Evolutionary conservation across 106 monocot species (phyloP).

Genomic region (Dioscorea alata): DNA sequence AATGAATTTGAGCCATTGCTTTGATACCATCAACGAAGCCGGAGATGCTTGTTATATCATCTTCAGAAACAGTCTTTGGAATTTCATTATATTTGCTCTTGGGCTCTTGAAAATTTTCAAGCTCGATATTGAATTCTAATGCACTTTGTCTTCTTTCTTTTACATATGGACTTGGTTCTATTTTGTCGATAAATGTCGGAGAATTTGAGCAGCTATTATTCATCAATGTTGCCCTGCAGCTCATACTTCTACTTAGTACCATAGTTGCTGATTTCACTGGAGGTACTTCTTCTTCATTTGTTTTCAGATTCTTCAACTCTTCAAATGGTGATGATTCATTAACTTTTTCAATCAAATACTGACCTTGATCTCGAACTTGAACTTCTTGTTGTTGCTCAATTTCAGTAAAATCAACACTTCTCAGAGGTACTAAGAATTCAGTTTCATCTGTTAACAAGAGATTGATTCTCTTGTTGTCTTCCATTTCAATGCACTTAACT

Average conservation of each 20-base stretch:
- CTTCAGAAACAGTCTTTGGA: conserved; percentile 15
- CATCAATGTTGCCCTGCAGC: conserved; percentile 37
- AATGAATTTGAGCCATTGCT: conserved; percentile 32
- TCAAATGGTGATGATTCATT: conserved; percentile 6
- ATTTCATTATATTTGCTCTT: background rate
- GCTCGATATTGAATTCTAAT: conserved; percentile 3
- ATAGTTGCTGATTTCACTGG: background rate
- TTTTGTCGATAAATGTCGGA: conserved; percentile 20
- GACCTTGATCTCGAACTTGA: too few species aligned
- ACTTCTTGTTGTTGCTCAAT: too few species aligned
- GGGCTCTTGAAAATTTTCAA: background rate
- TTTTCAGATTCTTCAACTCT: conserved; percentile 16
- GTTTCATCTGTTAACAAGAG: conserved; percentile 20
- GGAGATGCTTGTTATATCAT: conserved; percentile 14
- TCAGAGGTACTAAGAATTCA: conserved; percentile 24
- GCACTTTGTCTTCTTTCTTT: background rate
- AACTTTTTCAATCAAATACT: too few species aligned
- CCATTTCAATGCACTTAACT: conserved; percentile 74
- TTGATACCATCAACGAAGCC: conserved; percentile 33
- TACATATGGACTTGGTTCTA: conserved; percentile 8
- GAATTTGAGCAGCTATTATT: conserved; percentile 15
- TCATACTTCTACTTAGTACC: conserved; percentile 39
- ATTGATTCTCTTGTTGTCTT: conserved; percentile 22
- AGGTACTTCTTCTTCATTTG: conserved; percentile 12
- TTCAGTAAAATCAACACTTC: background rate